Percentiles rank a stretch among this genome's conserved stretches.
Conservation (phyloP, 257 asterid species). For the Galeopsis tetrahit region DNA sequence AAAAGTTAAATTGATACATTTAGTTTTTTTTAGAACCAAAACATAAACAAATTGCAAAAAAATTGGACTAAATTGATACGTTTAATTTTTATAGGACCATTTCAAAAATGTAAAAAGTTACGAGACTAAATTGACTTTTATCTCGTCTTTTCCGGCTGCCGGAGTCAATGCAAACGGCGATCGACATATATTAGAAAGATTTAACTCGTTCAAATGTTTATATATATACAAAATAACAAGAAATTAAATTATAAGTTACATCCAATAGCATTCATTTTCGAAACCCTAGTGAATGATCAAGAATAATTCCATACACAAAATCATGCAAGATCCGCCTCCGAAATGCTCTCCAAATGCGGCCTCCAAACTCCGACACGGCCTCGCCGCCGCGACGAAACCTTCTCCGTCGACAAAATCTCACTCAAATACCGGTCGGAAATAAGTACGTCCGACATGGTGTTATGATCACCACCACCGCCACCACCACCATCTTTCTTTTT, state of each 20-base stretch:
- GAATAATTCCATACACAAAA: background rate
- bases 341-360: slow-evolving; percentile 87
- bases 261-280: slow-evolving; percentile 32
- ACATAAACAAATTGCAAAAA: too few relatives aligned
- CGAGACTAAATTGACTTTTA: too few relatives aligned
- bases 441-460: slow-evolving; percentile 35
- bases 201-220: too few relatives aligned
- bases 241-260: background rate
- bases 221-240: background rate
- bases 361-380: slow-evolving; percentile 88
- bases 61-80: too few relatives aligned
- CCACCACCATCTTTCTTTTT: slow-evolving; percentile 42
- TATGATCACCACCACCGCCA: background rate
- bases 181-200: too few relatives aligned
- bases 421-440: slow-evolving; percentile 70
- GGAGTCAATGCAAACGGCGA: too few relatives aligned
- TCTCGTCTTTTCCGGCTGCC: too few relatives aligned
- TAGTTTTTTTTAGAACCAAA: too few relatives aligned
- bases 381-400: slow-evolving; percentile 69
- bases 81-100: too few relatives aligned
- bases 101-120: too few relatives aligned
- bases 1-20: too few relatives aligned
- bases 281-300: slow-evolving; percentile 49
- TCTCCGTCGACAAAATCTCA: slow-evolving; percentile 76
- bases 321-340: slow-evolving; percentile 60